Conservation (phyloP, 768 basidiomycete genomes). For the Chiua virens region DNA sequence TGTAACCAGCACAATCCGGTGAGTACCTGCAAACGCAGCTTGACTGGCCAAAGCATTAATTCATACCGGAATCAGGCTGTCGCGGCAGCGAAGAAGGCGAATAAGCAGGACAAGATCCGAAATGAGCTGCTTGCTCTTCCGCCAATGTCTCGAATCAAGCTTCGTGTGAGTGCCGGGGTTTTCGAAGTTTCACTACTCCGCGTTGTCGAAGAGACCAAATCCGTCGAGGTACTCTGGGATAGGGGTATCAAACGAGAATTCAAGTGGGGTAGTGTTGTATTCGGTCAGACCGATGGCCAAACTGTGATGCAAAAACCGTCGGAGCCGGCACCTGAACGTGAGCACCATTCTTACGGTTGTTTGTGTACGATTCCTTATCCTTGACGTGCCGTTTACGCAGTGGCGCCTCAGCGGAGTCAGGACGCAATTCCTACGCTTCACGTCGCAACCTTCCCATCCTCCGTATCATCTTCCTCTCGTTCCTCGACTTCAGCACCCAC, state of each 20-base stretch:
- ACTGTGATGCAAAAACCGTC: slow-evolving; percentile 69
- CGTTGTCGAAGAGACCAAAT: slow-evolving; percentile 65
- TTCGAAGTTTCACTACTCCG: slow-evolving; percentile 82
- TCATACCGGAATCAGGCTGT: slow-evolving; percentile 48
- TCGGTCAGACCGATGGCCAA: slow-evolving; percentile 69
- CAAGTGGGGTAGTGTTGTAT: slow-evolving; percentile 80
- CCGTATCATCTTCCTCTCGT: slow-evolving; percentile 17
- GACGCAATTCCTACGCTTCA: slow-evolving; percentile 19
- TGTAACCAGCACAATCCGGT: slow-evolving; percentile 93
- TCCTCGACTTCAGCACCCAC: slow-evolving; percentile 19
- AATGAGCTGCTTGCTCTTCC: slow-evolving; percentile 69
- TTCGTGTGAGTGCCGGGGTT: slow-evolving; percentile 79
- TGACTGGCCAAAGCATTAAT: background rate
- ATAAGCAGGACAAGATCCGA: slow-evolving; percentile 72
- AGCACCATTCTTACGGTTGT: slow-evolving; percentile 24
- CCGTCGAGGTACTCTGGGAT: slow-evolving; percentile 84
- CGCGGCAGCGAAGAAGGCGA: slow-evolving; percentile 71
- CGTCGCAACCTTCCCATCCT: slow-evolving; percentile 24
- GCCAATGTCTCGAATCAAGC: slow-evolving; percentile 74
- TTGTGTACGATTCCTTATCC: slow-evolving; percentile 6
- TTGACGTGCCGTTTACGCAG: slow-evolving; percentile 9
- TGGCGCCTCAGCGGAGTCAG: slow-evolving; percentile 13
- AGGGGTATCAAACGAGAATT: slow-evolving; percentile 71
- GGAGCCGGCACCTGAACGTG: slow-evolving; percentile 52
- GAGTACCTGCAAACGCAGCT: slow-evolving; percentile 30